Percentiles rank a stretch among this genome's conserved stretches.
These are phyloP conservation scores for Backusella psychrophila DNA, from an alignment of 192 early-diverging fungal species.

Conservation along the genomic window DNA sequence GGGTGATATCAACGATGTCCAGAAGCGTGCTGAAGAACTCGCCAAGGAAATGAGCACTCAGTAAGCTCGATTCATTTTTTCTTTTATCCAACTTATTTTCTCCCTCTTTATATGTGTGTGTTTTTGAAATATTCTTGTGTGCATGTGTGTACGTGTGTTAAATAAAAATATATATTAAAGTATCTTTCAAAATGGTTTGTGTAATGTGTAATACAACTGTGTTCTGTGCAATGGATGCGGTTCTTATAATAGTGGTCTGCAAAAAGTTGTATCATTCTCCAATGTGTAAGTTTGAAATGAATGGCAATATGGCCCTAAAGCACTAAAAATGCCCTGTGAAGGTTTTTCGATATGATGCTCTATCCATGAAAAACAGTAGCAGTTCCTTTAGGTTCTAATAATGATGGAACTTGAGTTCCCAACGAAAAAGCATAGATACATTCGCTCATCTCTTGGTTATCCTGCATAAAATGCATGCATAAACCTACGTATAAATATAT, in stretches of 20 bases:
- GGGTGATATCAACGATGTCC: constrained; percentile 94
- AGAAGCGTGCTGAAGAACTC: constrained; percentile 74
- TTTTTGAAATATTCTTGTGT: constrained; percentile 4
- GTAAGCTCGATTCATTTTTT: constrained; percentile 6
- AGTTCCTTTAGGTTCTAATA: too few relatives aligned
- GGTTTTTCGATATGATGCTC: too few relatives aligned
- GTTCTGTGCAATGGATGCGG: constrained; percentile 45
- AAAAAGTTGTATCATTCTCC: too few relatives aligned
- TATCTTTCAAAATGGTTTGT: background rate
- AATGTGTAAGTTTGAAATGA: too few relatives aligned
- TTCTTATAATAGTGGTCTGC: too few relatives aligned
- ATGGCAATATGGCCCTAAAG: too few relatives aligned
- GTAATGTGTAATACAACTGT: constrained; percentile 25
- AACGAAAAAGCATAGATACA: too few relatives aligned
- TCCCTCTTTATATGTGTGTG: background rate
- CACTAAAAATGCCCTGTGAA: too few relatives aligned
- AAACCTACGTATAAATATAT: constrained; percentile 41
- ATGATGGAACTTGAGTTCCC: too few relatives aligned
- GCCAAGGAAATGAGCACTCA: constrained; percentile 34
- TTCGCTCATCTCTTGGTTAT: constrained; percentile 63
- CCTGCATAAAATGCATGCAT: constrained; percentile 37
- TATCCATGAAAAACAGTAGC: too few relatives aligned
- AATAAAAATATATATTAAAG: constrained; percentile 3
- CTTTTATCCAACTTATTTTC: background rate
- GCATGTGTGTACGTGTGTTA: background rate